phyloP scores from a whole-genome alignment of 768 basidiomycete genomes.

The Agaricus sinodeliciosus region DNA sequence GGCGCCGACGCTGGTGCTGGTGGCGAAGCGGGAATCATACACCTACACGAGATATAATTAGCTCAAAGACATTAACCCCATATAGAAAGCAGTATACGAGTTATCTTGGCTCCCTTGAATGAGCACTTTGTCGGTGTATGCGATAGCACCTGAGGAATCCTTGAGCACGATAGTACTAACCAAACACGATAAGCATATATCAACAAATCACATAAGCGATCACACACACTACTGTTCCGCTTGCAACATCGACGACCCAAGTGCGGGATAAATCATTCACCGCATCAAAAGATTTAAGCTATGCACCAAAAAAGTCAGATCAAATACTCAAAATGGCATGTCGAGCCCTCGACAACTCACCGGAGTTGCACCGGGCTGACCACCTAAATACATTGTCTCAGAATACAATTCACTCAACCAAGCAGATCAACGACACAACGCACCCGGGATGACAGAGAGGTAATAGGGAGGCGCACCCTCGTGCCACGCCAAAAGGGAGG shows the following conservation, averaged over 20 bases:
- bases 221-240: slow-evolving; percentile 43
- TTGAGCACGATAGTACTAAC: slow-evolving; percentile 48
- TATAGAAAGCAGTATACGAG: slow-evolving; percentile 20
- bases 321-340: slow-evolving; percentile 11
- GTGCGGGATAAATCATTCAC: slow-evolving; percentile 37
- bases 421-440: slow-evolving; percentile 12
- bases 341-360: slow-evolving; percentile 28
- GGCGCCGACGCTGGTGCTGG: not conserved
- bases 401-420: not conserved
- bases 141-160: slow-evolving; percentile 47
- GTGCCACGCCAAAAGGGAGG: slow-evolving; percentile 46
- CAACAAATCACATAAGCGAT: not conserved
- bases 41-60: not conserved
- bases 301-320: slow-evolving; percentile 14
- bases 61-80: not conserved
- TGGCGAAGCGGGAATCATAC: not conserved
- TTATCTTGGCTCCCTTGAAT: slow-evolving; percentile 30
- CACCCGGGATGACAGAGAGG: slow-evolving; percentile 57
- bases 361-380: slow-evolving; percentile 42
- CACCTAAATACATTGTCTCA: slow-evolving; percentile 30
- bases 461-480: slow-evolving; percentile 53
- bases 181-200: not conserved
- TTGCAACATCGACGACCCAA: slow-evolving; percentile 47
- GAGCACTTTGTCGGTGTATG: slow-evolving; percentile 46
- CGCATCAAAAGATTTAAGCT: slow-evolving; percentile 51